A percentile compares a stretch with the other conserved stretches of the same genome.
These are phyloP conservation scores for Fibroporia radiculosa DNA, from an alignment of 768 basidiomycete species.

Conservation along the genomic window DNA sequence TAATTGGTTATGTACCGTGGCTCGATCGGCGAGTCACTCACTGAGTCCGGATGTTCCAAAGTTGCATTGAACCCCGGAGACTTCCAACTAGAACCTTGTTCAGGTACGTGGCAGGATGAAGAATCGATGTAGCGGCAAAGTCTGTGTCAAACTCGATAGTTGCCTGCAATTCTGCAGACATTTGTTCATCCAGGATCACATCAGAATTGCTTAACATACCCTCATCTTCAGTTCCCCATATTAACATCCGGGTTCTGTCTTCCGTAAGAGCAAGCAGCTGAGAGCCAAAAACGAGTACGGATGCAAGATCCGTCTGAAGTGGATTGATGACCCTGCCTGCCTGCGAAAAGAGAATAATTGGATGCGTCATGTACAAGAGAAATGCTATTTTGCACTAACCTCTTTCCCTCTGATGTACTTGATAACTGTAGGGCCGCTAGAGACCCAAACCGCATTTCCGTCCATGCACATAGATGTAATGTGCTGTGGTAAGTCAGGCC, in stretches of 20 bases:
- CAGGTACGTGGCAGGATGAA: slow-evolving; percentile 94
- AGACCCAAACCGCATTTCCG: slow-evolving; percentile 79
- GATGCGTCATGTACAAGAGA: not conserved
- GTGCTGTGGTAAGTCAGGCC: slow-evolving; percentile 68
- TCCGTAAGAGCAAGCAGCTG: slow-evolving; percentile 75
- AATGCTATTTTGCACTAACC: slow-evolving; percentile 30
- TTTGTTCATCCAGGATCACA: slow-evolving; percentile 6
- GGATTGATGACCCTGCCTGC: slow-evolving; percentile 57
- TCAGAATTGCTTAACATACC: slow-evolving; percentile 33
- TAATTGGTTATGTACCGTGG: slow-evolving; percentile 1
- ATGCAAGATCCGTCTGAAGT: slow-evolving; percentile 48
- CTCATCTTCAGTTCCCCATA: slow-evolving; percentile 63
- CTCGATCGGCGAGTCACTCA: slow-evolving; percentile 29
- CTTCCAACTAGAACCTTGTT: slow-evolving; percentile 91
- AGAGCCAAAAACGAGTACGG: slow-evolving; percentile 72
- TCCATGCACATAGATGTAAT: slow-evolving; percentile 78
- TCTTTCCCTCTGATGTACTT: slow-evolving; percentile 89
- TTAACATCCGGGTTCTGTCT: slow-evolving; percentile 65
- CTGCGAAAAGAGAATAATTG: slow-evolving; percentile 27
- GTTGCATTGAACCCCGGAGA: slow-evolving; percentile 69
- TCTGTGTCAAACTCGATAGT: slow-evolving; percentile 73
- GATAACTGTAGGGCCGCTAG: slow-evolving; percentile 58
- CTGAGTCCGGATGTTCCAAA: slow-evolving; percentile 93
- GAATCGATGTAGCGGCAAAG: slow-evolving; percentile 78
- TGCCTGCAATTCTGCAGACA: slow-evolving; percentile 44